A percentile compares a stretch with the other conserved stretches of the same genome.
Conservation (phyloP, 371 early-diverging fungal species). For the Paraphysoderma sedebokerense region DNA sequence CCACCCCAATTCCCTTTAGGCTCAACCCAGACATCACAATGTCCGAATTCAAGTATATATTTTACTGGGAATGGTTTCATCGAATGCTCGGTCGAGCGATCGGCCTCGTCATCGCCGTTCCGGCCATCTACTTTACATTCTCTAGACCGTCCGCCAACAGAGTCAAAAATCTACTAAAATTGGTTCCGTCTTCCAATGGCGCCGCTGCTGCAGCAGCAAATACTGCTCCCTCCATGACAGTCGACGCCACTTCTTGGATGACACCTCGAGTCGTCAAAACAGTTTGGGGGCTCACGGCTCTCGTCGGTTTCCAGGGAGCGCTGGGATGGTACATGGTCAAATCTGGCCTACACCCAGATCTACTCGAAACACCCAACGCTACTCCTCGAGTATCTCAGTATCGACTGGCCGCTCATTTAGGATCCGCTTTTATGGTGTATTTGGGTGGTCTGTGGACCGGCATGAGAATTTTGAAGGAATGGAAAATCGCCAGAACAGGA, state of each 20-base stretch:
- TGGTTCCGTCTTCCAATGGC: too few relatives aligned
- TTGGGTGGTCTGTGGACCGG: slow-evolving; percentile 57
- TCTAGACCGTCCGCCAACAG: slow-evolving; percentile 20
- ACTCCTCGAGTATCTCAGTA: slow-evolving; percentile 88
- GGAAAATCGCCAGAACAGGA: not conserved
- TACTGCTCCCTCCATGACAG: not conserved
- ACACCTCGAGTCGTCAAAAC: slow-evolving; percentile 42
- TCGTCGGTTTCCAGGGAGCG: slow-evolving; percentile 81
- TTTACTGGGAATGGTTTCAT: slow-evolving; percentile 93
- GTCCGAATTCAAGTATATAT: slow-evolving; percentile 87
- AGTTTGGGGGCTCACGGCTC: slow-evolving; percentile 46
- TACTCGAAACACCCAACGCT: slow-evolving; percentile 57
- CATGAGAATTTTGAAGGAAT: slow-evolving; percentile 30
- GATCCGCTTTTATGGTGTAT: slow-evolving; percentile 77
- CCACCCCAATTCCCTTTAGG: slow-evolving; percentile 15
- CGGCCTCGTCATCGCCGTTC: slow-evolving; percentile 71
- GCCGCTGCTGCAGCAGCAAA: not conserved
- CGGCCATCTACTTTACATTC: slow-evolving; percentile 68
- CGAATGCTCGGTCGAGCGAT: slow-evolving; percentile 85
- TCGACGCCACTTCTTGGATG: slow-evolving; percentile 24
- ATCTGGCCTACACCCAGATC: slow-evolving; percentile 64
- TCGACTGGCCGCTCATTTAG: slow-evolving; percentile 81
- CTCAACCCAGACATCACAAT: slow-evolving; percentile 76
- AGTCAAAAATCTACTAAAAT: too few relatives aligned
- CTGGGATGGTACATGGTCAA: slow-evolving; percentile 98